Percentiles rank a stretch among this genome's conserved stretches.
Evolutionary conservation across 2,329 filamentous ascomycete species (phyloP).

Genomic region (Venturia carpophila): DNA sequence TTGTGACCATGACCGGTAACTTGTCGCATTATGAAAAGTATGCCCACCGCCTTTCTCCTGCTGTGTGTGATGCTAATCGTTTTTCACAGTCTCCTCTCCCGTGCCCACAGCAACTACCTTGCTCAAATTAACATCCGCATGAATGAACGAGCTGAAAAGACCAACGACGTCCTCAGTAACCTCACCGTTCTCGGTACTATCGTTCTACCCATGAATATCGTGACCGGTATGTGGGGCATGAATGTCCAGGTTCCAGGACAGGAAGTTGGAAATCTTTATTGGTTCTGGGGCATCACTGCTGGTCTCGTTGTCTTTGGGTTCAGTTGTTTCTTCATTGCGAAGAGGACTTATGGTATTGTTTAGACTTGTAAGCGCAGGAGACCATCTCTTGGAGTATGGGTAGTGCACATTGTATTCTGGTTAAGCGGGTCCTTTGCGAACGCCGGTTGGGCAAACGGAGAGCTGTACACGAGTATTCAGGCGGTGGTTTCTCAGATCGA

Average conservation of each 20-base stretch:
- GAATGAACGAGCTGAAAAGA: conserved; percentile 96
- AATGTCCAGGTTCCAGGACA: conserved; percentile 95
- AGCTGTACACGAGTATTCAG: neutral
- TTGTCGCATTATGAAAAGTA: conserved; percentile 94
- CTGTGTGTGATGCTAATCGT: neutral
- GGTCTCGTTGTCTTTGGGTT: conserved; percentile 72
- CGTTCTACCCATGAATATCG: conserved; percentile 97
- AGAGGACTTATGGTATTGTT: conserved; percentile 15
- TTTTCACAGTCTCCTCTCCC: conserved; percentile 63
- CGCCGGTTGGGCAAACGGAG: neutral
- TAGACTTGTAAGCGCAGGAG: neutral
- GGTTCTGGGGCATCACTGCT: conserved; percentile 55
- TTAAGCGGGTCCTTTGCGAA: neutral
- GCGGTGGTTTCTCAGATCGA: too few relatives aligned
- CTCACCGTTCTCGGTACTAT: conserved; percentile 95
- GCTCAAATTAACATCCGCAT: conserved; percentile 98
- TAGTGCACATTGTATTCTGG: neutral
- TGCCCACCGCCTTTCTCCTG: conserved; percentile 28
- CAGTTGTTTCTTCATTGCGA: conserved; percentile 67
- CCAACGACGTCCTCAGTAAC: conserved; percentile 87
- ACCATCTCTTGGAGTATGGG: neutral
- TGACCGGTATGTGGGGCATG: conserved; percentile 98
- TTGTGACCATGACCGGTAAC: conserved; percentile 97
- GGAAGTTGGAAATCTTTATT: conserved; percentile 53
- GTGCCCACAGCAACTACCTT: conserved; percentile 95